phyloP scores from a whole-genome alignment of 2,329 filamentous ascomycete genomes.

The Metarhizium robertsii region DNA sequence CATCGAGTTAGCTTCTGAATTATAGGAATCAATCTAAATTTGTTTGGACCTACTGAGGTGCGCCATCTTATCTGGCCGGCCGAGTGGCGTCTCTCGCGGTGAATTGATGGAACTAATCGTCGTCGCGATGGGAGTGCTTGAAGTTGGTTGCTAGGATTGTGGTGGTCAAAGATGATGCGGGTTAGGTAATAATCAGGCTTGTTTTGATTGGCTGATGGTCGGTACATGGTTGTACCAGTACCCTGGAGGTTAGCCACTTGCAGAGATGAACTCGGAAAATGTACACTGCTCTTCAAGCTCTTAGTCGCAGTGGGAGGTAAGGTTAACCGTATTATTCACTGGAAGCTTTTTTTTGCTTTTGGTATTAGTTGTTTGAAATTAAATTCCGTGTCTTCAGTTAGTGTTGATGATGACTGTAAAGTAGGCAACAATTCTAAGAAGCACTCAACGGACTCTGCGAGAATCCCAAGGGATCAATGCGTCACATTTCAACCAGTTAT shows the following conservation, averaged over 20 bases:
- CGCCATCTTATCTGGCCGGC: slow-evolving; percentile 24
- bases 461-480: no score
- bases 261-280: no score
- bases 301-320: no score
- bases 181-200: slow-evolving; percentile 10
- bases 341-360: no score
- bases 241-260: background rate
- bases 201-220: background rate
- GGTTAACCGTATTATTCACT: no score
- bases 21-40: background rate
- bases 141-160: background rate
- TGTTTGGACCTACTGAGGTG: slow-evolving; percentile 24
- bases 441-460: no score
- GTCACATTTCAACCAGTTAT: no score
- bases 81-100: slow-evolving; percentile 15
- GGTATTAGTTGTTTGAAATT: no score
- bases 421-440: no score
- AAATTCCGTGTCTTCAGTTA: no score
- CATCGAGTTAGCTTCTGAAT: slow-evolving; percentile 16
- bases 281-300: no score
- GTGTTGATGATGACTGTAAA: no score
- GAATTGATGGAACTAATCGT: slow-evolving; percentile 8
- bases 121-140: slow-evolving; percentile 13
- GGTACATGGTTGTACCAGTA: background rate
- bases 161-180: slow-evolving; percentile 5